A percentile compares a stretch with the other conserved stretches of the same genome.
These are phyloP conservation scores for Usnea hakonensis DNA, from an alignment of 495 filamentous ascomycete genomes.

Conservation along the genomic window DNA sequence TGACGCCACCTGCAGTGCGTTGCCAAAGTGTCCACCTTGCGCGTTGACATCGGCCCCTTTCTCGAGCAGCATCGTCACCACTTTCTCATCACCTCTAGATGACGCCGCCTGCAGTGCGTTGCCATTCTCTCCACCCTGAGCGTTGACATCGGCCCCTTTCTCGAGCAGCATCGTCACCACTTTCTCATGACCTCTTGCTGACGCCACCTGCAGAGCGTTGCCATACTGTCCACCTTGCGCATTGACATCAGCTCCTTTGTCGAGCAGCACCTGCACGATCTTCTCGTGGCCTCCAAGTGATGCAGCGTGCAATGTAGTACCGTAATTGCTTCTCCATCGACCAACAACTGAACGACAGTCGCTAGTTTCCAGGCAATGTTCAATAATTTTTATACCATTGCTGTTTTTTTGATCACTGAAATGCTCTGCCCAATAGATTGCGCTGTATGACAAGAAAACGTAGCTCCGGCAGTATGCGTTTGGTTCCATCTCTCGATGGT, in stretches of 20 bases:
- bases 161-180: slow-evolving; percentile 23
- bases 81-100: slow-evolving; percentile 2
- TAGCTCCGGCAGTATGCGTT: slow-evolving; percentile 15
- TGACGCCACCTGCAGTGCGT: slow-evolving; percentile 29
- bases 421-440: slow-evolving; percentile 26
- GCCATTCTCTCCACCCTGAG: slow-evolving; percentile 16
- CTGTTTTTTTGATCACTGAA: slow-evolving; percentile 14
- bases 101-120: slow-evolving; percentile 25
- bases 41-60: slow-evolving; percentile 29
- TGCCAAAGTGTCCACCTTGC: slow-evolving; percentile 23
- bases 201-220: slow-evolving; percentile 20
- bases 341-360: background rate
- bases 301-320: slow-evolving; percentile 5
- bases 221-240: slow-evolving; percentile 8
- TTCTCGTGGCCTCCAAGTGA: background rate
- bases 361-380: slow-evolving; percentile 20
- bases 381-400: slow-evolving; percentile 26
- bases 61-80: background rate
- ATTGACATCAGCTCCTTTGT: slow-evolving; percentile 25
- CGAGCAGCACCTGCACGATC: slow-evolving; percentile 18
- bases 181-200: slow-evolving; percentile 2
- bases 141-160: slow-evolving; percentile 26
- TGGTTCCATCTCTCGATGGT: slow-evolving; percentile 16
- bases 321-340: background rate
- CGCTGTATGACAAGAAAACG: slow-evolving; percentile 2